Base-by-base conservation (phyloP, 345 rosid genomes). In the Ceriops zippeliana region DNA sequence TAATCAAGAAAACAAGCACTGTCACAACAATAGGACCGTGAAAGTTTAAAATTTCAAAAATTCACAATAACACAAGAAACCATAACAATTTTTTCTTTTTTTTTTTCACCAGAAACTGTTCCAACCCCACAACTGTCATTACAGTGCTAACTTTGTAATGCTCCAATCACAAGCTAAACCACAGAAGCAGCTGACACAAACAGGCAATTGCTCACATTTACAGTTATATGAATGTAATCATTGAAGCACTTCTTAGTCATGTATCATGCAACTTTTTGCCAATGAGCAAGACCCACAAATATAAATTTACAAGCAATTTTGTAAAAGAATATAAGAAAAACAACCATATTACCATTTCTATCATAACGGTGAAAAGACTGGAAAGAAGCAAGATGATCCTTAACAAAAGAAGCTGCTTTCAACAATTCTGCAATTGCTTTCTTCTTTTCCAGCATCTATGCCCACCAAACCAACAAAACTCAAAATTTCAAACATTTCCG, bases 371-470 rank as follows among this genome's bases (percentile, higher is more conserved):
- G 83, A 67, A 86, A 87, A 61, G 89, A 72, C 32, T 75, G 81
- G 78, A 93, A 88, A 30, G 84, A 74, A 68, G 79, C 70, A n/a
- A 91, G 92, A 80, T 82, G 89, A 77, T 89, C 95, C 58, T 21
- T 54, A 15, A 65, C 71, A 56, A 86, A 74, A 73, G 88, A 87
- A 69, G 97, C 98, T 57, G 79, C 72, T 76, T 83, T 83, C 20
- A 93, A 70, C 75, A 85, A 81, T 65, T 76, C 81, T 37, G 83
- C 83, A 20, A 76, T 75, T 69, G 81, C 83, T 78, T 84, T 89
- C 80, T 83, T 91, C 87, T 79, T 89, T 77, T 86, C 96, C 65
- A 89, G 72, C 38, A 83, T 64, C 97, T 89, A 77, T 77, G 19
- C 1, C 10, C 6, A 24, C 28, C 31, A 24, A 24, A 56, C 7